Evolutionary conservation across 441 rosid species (phyloP), one percentile per base, ranked within the genome.

Genomic region (Erodium chrysanthum): DNA sequence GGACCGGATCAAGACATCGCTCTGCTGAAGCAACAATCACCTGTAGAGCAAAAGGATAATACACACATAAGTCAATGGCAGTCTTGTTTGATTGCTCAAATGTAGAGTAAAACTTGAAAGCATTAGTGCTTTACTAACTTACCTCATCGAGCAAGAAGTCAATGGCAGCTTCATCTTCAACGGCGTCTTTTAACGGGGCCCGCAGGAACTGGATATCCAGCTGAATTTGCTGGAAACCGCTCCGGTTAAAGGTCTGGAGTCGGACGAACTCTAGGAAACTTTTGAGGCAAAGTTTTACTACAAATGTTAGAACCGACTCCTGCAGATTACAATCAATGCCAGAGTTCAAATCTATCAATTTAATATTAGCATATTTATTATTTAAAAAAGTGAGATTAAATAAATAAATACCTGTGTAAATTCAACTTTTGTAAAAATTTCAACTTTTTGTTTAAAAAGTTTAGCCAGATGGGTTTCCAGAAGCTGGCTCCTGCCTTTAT

Each of bases 161-260:
- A 14, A 91, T 35, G 4, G 91, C 94, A 65, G 91, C 96, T 84
- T 87, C 97, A 76, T 88, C 96, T 74, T 92, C 96, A 14, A 80
- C 89, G 31, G 70, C 70, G 70, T 92, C 97, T 74, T 81, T 90
- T 25, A 90, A 67, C 22, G 97, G 91, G 70, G 76, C 76, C 82
- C 96, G 85, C 46, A 95, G 75, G 80, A 88, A 95, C 78, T 92
- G 99, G 78, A 92, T 84, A 79, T 95, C 99, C 76, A 95, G 69
- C 79, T 92, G 99, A 76, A 92, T 95, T 80, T 95, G 99, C 79
- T 95, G 99, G 81, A 95, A 92, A 68, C 99, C 98, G 69, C 98
- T 90, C 40, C 97, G 80, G 77, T 90, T 88, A 76, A 92, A 88
- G 60, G 99, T 88, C 77, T 90, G 95, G 48, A 95, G 93, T 35